A percentile compares a stretch with the other conserved stretches of the same genome.
Evolutionary conservation across 1,284 basidiomycete species (phyloP).

Genomic region (Ustilago sp.): DNA sequence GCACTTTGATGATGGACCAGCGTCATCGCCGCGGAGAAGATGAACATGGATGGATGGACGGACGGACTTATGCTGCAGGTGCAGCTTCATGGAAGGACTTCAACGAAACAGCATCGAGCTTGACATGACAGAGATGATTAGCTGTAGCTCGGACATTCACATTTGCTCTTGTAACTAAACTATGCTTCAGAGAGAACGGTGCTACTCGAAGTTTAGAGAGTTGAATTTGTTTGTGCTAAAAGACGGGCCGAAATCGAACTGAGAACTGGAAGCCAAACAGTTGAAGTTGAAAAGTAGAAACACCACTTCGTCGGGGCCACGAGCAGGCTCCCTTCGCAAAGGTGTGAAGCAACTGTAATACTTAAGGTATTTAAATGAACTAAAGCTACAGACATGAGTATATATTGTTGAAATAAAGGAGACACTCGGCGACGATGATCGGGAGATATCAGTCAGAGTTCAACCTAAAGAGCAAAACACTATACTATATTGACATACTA

Average conservation of each 20-base stretch:
- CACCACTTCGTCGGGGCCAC: too few relatives aligned
- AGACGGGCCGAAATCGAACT: constrained; percentile 9
- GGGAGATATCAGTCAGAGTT: too few relatives aligned
- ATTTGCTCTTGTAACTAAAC: background rate
- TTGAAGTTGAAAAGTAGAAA: too few relatives aligned
- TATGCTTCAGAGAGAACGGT: background rate
- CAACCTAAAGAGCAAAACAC: too few relatives aligned
- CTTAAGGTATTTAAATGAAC: too few relatives aligned
- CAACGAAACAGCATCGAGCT: constrained; percentile 13
- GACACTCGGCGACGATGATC: too few relatives aligned
- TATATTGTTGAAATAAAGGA: too few relatives aligned
- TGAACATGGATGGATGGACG: constrained; percentile 3
- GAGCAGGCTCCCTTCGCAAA: too few relatives aligned
- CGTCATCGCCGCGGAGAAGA: constrained; percentile 17
- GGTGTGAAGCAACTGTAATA: too few relatives aligned
- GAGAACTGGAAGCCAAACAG: constrained; percentile 1
- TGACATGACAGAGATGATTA: constrained; percentile 10
- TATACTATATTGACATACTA: too few relatives aligned
- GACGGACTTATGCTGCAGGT: constrained; percentile 11
- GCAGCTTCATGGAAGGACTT: constrained; percentile 7
- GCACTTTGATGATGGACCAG: background rate
- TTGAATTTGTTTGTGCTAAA: constrained; percentile 1
- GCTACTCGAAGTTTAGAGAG: background rate
- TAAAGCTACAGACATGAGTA: too few relatives aligned
- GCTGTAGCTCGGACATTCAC: background rate